Conservation (phyloP, 768 basidiomycete genomes). For the Leccinum fibrillosum region DNA sequence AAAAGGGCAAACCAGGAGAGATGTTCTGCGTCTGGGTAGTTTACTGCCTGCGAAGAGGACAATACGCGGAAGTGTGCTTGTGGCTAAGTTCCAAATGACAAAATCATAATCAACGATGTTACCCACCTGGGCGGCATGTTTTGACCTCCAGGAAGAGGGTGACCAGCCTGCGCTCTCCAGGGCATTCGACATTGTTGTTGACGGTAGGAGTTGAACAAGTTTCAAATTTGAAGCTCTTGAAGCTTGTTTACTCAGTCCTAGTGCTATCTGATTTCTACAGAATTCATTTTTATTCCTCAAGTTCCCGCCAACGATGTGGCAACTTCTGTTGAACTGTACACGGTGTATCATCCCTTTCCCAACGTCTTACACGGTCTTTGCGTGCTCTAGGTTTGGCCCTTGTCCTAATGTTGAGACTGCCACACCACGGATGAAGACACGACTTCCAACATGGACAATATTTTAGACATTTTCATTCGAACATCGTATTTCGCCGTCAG, state of each 20-base stretch:
- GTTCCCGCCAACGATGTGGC: no score
- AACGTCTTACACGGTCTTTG: no score
- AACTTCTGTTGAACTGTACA: no score
- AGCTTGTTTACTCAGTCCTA: not conserved
- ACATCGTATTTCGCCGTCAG: no score
- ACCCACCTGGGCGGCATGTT: conserved; percentile 70
- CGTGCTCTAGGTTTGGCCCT: no score
- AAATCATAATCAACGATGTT: not conserved
- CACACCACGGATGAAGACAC: no score
- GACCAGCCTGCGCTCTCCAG: conserved; percentile 45
- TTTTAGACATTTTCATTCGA: no score
- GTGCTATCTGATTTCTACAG: no score
- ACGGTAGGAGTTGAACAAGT: not conserved
- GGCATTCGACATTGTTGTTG: conserved; percentile 10
- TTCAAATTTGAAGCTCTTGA: not conserved
- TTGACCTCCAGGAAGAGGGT: conserved; percentile 77
- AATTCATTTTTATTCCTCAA: no score
- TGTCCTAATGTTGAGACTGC: no score
- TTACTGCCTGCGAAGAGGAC: conserved; percentile 51
- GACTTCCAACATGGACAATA: no score
- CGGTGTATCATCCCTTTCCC: no score
- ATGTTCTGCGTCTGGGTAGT: conserved; percentile 62
- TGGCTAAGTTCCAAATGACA: not conserved
- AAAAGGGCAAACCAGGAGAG: conserved; percentile 47
- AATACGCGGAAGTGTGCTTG: not conserved